Evolutionary conservation across 139 green algal species (phyloP).

Genomic region (Zygnema cylindricum): DNA sequence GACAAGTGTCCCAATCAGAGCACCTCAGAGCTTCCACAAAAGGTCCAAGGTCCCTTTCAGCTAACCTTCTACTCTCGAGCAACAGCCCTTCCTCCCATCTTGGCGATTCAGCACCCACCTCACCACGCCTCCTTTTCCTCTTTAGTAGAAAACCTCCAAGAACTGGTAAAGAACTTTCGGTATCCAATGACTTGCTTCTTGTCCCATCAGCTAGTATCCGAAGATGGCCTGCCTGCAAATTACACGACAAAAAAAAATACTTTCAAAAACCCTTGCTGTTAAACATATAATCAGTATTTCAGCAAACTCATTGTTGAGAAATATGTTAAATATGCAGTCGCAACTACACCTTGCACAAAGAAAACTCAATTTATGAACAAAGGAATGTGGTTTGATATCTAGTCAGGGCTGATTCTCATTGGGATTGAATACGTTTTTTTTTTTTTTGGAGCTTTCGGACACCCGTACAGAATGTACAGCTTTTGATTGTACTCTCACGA

Average conservation of each 20-base stretch:
- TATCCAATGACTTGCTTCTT: not conserved
- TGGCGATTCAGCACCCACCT: conserved; percentile 5
- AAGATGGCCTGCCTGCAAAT: not conserved
- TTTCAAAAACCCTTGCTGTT: too few relatives aligned
- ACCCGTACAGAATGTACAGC: too few relatives aligned
- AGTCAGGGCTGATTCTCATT: too few relatives aligned
- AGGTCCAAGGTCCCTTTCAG: conserved; percentile 2
- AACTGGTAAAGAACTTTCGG: not conserved
- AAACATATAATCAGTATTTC: too few relatives aligned
- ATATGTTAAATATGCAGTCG: too few relatives aligned
- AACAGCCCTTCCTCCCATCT: not conserved
- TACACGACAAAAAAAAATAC: not conserved
- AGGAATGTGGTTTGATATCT: too few relatives aligned
- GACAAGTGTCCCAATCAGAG: not conserved
- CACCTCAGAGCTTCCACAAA: not conserved
- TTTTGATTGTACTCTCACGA: too few relatives aligned
- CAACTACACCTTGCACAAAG: too few relatives aligned
- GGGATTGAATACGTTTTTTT: too few relatives aligned
- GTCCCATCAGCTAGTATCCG: not conserved
- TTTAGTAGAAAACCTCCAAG: not conserved
- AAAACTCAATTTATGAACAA: too few relatives aligned
- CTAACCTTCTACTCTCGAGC: conserved; percentile 14
- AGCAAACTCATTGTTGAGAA: too few relatives aligned
- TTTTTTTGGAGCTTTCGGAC: too few relatives aligned
- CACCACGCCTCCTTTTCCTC: not conserved